Conservation (phyloP, 306 rosid genomes). For the Vigna angularis region DNA sequence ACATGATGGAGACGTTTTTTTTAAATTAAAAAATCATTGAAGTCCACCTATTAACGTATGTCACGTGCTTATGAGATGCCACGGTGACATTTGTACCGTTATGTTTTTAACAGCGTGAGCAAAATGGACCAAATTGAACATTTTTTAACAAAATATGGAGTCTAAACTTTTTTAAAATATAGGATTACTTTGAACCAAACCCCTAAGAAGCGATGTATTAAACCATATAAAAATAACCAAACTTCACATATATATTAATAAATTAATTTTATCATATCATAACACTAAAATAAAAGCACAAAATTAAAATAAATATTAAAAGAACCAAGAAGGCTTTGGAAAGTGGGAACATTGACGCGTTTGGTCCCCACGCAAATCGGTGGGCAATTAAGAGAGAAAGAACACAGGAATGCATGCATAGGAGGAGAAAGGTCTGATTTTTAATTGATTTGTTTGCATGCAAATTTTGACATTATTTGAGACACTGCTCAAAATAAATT, state of each 20-base stretch:
- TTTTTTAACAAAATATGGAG: too few species aligned
- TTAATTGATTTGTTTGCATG: slow-evolving; percentile 15
- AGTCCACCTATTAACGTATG: too few species aligned
- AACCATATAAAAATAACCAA: neutral
- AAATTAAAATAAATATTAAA: neutral
- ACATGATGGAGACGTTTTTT: too few species aligned
- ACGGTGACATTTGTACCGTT: too few species aligned
- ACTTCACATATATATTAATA: neutral
- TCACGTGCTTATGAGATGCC: too few species aligned
- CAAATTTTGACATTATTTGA: slow-evolving; percentile 20
- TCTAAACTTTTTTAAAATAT: too few species aligned
- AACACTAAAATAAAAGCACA: too few species aligned
- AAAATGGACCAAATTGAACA: fast-evolving
- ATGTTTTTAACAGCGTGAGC: too few species aligned
- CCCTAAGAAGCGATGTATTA: too few species aligned
- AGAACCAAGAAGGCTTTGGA: neutral
- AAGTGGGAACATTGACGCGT: neutral
- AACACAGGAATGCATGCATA: neutral
- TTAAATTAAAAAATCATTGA: too few species aligned
- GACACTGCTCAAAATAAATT: neutral
- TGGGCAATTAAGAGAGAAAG: slow-evolving; percentile 8
- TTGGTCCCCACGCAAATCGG: neutral
- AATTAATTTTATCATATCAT: too few species aligned
- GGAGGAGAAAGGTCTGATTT: slow-evolving; percentile 13
- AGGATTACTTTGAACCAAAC: too few species aligned